Evolutionary conservation across 768 basidiomycete genomes (phyloP).

Genomic region (Saitozyma sp.): DNA sequence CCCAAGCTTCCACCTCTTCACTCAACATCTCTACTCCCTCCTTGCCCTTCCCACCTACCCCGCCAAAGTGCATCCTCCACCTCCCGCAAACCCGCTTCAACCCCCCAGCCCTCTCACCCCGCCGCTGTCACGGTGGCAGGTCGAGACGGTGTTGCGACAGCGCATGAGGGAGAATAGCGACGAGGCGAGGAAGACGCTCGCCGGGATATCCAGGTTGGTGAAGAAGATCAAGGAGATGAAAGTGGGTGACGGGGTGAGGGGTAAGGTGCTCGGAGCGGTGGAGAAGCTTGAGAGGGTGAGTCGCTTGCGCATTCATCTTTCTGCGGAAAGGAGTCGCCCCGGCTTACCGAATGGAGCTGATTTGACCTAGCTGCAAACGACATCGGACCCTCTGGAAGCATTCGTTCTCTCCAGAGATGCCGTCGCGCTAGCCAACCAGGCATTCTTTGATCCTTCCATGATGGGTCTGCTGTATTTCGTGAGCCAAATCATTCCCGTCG

Average conservation of each 20-base stretch:
- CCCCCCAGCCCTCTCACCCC: slow-evolving; percentile 17
- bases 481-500: slow-evolving; percentile 7
- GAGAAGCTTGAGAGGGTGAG: slow-evolving; percentile 70
- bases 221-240: slow-evolving; percentile 89
- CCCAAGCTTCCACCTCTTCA: slow-evolving; percentile 54
- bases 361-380: slow-evolving; percentile 14
- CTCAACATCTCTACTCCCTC: slow-evolving; percentile 71
- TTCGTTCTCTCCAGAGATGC: slow-evolving; percentile 42
- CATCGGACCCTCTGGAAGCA: slow-evolving; percentile 14
- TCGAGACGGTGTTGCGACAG: slow-evolving; percentile 72
- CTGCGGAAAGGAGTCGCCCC: not conserved
- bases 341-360: not conserved
- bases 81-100: slow-evolving; percentile 23
- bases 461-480: slow-evolving; percentile 87
- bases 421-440: slow-evolving; percentile 56
- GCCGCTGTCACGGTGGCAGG: slow-evolving; percentile 70
- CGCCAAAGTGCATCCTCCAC: slow-evolving; percentile 52
- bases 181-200: slow-evolving; percentile 70
- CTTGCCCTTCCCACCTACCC: slow-evolving; percentile 74
- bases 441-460: slow-evolving; percentile 98
- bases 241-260: slow-evolving; percentile 72
- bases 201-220: slow-evolving; percentile 80
- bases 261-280: slow-evolving; percentile 70
- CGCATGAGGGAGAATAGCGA: slow-evolving; percentile 69
- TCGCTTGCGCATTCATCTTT: not conserved